Evolutionary conservation across 2,329 filamentous ascomycete species (phyloP), one percentile per base, ranked within the genome.

Genomic region (Cyphellophora europaea): DNA sequence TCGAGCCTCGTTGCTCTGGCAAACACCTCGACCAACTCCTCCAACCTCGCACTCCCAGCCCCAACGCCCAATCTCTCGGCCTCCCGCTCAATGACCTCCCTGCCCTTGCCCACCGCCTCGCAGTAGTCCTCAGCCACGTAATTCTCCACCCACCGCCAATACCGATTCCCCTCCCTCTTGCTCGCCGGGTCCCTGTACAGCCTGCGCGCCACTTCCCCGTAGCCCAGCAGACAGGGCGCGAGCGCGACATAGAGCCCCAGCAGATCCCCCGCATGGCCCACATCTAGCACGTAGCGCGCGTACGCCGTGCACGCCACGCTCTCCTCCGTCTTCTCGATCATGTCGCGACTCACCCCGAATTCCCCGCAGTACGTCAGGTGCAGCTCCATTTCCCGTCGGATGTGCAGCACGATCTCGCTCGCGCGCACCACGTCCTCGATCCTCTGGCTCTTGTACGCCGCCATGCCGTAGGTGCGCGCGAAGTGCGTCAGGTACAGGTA

Each of bases 401-500:
- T 82, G 45, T 91, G 81, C 6, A 73, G 62, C 5, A 95, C 79
- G 36, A 89, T 84, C 41, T 72, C 67, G 25, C 80, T 76, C 3
- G 74, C 74, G 27, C 74, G 72, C 11, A 74, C 67, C 43, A 93
- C 87, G 35, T 86, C 79, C 13, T 74, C 65, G 46, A 91, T 75
- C 6, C 67, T 74, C 43, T 79, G 83, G 2, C 79, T 74, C 58
- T 95, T 96, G 62, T 93, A 95, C 0, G 81, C 78, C 2, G 84
- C 82, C 6, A 96, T 67, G 5, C 86, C 81, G 54, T 87, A 89
- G 30, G 87, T 87, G 47, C 89, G 72, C 2, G 87, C 79, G 58
- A 94, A 96, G 52, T 95, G 88, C 30, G 82, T 71, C 80, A 95
- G 63, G 52, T 91, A 96, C 4, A 94, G 67, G 51, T 95, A 95